Percentiles rank a stretch among this genome's conserved stretches.
Conservation (phyloP, 202 grass and related monocot species). For the Saccharum hybrid region DNA sequence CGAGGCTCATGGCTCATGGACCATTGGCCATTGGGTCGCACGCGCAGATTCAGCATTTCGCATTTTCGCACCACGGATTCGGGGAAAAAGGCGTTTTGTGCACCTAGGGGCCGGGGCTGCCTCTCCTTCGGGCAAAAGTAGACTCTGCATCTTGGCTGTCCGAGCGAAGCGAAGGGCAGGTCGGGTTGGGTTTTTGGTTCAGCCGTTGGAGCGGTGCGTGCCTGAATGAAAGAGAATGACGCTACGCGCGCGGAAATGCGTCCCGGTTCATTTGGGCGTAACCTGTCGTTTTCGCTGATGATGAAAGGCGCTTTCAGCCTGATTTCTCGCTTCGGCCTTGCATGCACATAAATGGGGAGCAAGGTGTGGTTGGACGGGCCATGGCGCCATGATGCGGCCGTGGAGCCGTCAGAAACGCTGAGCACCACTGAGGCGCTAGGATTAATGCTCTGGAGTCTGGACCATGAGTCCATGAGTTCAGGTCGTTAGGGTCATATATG, state of each 20-base stretch:
- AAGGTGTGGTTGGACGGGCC: conserved; percentile 36
- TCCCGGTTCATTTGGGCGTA: background rate
- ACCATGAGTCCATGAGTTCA: no score
- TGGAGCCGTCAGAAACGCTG: no score
- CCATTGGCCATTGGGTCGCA: background rate
- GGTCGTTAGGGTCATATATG: no score
- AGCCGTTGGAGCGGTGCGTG: background rate
- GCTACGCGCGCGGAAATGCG: background rate
- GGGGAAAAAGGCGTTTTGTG: background rate
- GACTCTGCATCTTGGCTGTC: background rate
- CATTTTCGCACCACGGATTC: background rate
- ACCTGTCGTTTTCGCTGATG: background rate
- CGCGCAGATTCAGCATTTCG: background rate
- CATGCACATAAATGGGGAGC: conserved; percentile 39
- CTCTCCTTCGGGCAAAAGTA: no score
- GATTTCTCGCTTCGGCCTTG: background rate
- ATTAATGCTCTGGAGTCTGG: no score
- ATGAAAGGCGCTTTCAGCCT: conserved; percentile 23
- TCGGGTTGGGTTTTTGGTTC: background rate
- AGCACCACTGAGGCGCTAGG: no score
- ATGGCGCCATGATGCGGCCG: conserved; percentile 10
- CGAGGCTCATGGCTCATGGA: background rate
- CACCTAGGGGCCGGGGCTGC: no score
- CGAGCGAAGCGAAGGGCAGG: background rate
- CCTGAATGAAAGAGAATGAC: background rate